These are phyloP conservation scores for Diddensiella santjacobensis DNA, from an alignment of 805 yeast genomes.

Conservation along the genomic window DNA sequence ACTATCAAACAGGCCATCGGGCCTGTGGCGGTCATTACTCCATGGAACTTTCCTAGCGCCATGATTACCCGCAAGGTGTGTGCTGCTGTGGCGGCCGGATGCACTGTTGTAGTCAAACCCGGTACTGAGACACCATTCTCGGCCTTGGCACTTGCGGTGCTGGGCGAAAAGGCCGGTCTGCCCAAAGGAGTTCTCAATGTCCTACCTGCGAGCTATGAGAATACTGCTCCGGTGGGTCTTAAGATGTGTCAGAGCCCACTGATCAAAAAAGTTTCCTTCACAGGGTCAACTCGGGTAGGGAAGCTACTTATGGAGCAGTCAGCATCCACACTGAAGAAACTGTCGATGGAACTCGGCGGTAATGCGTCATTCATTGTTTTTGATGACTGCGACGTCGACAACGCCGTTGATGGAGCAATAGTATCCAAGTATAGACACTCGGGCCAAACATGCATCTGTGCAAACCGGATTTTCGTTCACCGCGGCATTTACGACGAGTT, in stretches of 20 bases:
- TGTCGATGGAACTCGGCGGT: conserved; percentile 74
- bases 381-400: conserved; percentile 64
- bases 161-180: conserved; percentile 63
- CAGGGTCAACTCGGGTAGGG: conserved; percentile 76
- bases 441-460: conserved; percentile 82
- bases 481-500: conserved; percentile 61
- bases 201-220: conserved; percentile 41
- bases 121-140: conserved; percentile 72
- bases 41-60: conserved; percentile 81
- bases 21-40: conserved; percentile 70
- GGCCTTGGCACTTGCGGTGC: conserved; percentile 60
- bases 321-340: conserved; percentile 58
- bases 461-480: conserved; percentile 68
- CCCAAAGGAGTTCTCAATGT: conserved; percentile 69
- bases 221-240: conserved; percentile 33
- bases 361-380: conserved; percentile 77
- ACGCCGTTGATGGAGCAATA: conserved; percentile 63
- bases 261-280: conserved; percentile 68
- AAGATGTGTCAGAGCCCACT: conserved; percentile 44
- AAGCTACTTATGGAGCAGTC: conserved; percentile 61
- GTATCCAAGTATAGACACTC: conserved; percentile 68
- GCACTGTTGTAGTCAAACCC: conserved; percentile 72
- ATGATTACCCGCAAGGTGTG: conserved; percentile 71
- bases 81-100: conserved; percentile 77
- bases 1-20: conserved; percentile 73